Conservation (phyloP, 2,329 filamentous ascomycete species). For the Aspergillus fructus region DNA sequence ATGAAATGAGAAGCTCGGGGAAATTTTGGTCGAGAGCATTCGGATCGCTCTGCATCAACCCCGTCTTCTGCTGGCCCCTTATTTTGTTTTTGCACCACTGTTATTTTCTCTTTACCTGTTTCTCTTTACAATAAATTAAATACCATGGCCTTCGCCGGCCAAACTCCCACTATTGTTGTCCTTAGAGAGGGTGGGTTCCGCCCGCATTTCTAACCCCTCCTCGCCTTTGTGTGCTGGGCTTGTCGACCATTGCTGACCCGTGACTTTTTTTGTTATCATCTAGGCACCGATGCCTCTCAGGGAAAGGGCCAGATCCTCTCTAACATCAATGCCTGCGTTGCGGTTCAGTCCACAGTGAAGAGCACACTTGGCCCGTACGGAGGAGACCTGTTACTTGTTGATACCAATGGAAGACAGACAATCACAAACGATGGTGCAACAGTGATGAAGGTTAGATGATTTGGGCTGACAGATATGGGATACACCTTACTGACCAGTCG, state of each 20-base stretch:
- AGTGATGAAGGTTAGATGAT: constrained; percentile 81
- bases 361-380: constrained; percentile 95
- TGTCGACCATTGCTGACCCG: constrained; percentile 25
- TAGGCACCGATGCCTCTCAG: constrained; percentile 95
- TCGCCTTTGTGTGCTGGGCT: constrained; percentile 19
- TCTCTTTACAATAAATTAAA: constrained; percentile 22
- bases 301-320: constrained; percentile 95
- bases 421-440: constrained; percentile 99
- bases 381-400: constrained; percentile 92
- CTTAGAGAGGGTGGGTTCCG: constrained; percentile 82
- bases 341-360: constrained; percentile 93
- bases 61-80: constrained; percentile 13
- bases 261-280: constrained; percentile 11
- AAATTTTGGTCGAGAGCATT: constrained; percentile 44
- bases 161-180: constrained; percentile 97
- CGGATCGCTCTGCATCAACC: constrained; percentile 28
- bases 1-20: constrained; percentile 37
- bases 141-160: constrained; percentile 91
- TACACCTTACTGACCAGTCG: constrained; percentile 3
- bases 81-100: constrained; percentile 3
- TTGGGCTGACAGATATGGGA: not conserved
- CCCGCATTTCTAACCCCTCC: constrained; percentile 27
- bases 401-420: constrained; percentile 91
- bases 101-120: constrained; percentile 16
- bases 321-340: constrained; percentile 97